A percentile compares a stretch with the other conserved stretches of the same genome.
These are phyloP conservation scores for Colletotrichum horii DNA, from an alignment of 2,329 filamentous ascomycete species.

Conservation along the genomic window DNA sequence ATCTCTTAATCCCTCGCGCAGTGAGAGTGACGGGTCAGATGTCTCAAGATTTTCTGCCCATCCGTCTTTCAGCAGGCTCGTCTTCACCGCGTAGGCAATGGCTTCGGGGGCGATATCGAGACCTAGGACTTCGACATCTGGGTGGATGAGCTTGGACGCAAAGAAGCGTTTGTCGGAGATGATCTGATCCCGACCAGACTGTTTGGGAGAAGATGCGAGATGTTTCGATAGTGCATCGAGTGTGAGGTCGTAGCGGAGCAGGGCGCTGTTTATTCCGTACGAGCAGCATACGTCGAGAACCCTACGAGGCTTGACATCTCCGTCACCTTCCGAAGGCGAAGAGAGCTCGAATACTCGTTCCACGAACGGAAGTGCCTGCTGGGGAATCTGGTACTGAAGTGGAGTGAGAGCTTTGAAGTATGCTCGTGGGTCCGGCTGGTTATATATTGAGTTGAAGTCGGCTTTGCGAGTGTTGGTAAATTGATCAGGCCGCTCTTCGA, in stretches of 20 bases:
- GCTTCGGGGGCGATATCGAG: not conserved
- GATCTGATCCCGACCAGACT: not conserved
- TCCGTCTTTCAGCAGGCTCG: not conserved
- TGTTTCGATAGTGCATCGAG: not conserved
- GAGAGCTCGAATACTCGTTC: not conserved
- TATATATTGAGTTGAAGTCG: constrained; percentile 9
- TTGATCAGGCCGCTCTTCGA: not conserved
- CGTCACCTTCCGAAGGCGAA: not conserved
- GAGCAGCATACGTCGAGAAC: constrained; percentile 3
- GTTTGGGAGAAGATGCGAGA: not conserved
- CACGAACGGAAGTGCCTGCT: not conserved
- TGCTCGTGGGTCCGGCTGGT: not conserved
- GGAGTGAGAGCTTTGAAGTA: constrained; percentile 1
- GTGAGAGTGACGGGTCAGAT: not conserved
- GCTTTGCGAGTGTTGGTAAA: not conserved
- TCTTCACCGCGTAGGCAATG: not conserved
- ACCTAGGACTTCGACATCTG: not conserved
- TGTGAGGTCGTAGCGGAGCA: not conserved
- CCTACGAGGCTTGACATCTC: not conserved
- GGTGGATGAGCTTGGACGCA: not conserved
- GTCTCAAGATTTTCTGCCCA: not conserved
- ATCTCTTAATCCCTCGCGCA: not conserved
- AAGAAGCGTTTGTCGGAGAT: not conserved
- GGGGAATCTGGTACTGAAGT: constrained; percentile 1
- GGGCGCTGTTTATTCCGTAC: constrained; percentile 9